Percentiles rank a stretch among this genome's conserved stretches.
phyloP scores from a whole-genome alignment of 257 asterid species.

The Cinchona pubescens region DNA sequence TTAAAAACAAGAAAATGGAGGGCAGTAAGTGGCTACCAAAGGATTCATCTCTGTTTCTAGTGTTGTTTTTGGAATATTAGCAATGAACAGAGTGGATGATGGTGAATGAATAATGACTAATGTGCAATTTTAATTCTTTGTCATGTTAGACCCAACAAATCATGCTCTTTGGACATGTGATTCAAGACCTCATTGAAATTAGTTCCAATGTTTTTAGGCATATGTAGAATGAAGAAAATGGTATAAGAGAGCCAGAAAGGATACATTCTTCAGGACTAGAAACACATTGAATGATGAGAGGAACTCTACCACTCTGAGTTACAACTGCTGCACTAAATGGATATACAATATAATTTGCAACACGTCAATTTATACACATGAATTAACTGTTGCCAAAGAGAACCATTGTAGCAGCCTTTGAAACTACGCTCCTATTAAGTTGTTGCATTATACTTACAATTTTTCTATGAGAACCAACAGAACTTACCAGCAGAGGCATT shows the following conservation, averaged over 20 bases:
- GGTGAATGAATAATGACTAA: not conserved
- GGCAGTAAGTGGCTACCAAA: not conserved
- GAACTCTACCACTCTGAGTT: constrained; percentile 66
- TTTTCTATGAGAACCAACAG: not conserved
- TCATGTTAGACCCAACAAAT: not conserved
- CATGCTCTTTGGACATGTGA: not conserved
- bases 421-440: not conserved
- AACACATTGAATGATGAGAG: constrained; percentile 78
- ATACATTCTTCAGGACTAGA: constrained; percentile 52
- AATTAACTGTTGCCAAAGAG: not conserved
- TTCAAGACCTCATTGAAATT: not conserved
- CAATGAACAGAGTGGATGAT: not conserved
- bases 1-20: not conserved
- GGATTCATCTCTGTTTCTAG: not conserved
- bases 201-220: not conserved
- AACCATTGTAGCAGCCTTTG: not conserved
- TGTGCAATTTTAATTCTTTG: not conserved
- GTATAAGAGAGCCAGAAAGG: not conserved
- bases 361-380: not conserved
- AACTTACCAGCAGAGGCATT: constrained; percentile 70
- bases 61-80: not conserved
- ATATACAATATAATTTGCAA: constrained; percentile 42
- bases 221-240: not conserved
- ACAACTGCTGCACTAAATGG: constrained; percentile 76
- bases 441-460: too few species aligned